phyloP scores from a whole-genome alignment of 2,329 filamentous ascomycete genomes.

The Hypomyces perniciosus region DNA sequence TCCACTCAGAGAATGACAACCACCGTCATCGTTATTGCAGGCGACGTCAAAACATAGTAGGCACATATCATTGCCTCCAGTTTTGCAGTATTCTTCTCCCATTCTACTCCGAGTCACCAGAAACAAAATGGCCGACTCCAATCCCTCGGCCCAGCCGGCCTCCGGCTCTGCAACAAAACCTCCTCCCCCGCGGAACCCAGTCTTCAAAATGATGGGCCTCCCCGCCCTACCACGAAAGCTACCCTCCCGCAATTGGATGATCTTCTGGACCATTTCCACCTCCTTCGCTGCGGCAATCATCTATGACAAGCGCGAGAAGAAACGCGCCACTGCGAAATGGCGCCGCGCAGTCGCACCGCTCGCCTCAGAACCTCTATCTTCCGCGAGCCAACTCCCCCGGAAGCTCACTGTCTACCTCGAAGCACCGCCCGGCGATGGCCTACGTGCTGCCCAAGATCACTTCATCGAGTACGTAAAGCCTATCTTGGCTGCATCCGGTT shows the following conservation, averaged over 20 bases:
- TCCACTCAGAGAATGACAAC: conserved; percentile 1
- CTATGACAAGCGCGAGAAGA: conserved; percentile 91
- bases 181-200: conserved; percentile 53
- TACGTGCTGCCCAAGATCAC: conserved; percentile 83
- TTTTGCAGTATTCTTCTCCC: background rate
- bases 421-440: conserved; percentile 78
- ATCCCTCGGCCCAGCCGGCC: conserved; percentile 7
- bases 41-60: background rate
- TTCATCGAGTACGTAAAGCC: conserved; percentile 96
- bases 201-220: conserved; percentile 73
- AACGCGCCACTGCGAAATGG: conserved; percentile 80
- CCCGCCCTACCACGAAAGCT: conserved; percentile 78
- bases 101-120: background rate
- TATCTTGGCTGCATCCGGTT: conserved; percentile 76
- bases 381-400: conserved; percentile 66
- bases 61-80: background rate
- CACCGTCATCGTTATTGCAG: background rate
- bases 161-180: conserved; percentile 4
- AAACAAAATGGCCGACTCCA: conserved; percentile 13
- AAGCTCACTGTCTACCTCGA: conserved; percentile 82
- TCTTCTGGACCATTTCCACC: conserved; percentile 77
- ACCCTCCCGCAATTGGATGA: conserved; percentile 95
- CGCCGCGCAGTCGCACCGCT: conserved; percentile 78
- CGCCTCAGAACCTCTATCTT: conserved; percentile 64
- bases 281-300: conserved; percentile 74